Conservation (phyloP, 768 basidiomycete genomes). For the Steccherinum ochraceum region DNA sequence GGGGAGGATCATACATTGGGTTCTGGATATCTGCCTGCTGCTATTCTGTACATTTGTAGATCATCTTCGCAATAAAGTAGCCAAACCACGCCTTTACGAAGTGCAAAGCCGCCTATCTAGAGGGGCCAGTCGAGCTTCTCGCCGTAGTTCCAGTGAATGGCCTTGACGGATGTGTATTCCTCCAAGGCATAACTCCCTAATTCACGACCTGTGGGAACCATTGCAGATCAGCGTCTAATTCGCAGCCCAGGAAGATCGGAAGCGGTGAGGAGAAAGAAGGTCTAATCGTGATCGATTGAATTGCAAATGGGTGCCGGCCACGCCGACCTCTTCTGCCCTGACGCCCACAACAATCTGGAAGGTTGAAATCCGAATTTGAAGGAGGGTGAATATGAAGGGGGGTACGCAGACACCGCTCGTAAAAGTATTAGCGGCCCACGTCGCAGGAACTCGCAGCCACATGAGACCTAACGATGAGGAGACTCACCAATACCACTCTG, state of each 20-base stretch:
- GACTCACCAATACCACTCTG: slow-evolving; percentile 77
- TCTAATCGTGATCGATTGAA: not conserved
- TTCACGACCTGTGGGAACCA: slow-evolving; percentile 61
- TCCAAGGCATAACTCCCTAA: slow-evolving; percentile 81
- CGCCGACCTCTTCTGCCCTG: not conserved
- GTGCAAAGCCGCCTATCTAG: not conserved
- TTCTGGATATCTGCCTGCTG: too few species aligned
- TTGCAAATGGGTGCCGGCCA: not conserved
- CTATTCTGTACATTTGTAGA: not conserved
- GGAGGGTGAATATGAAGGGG: too few species aligned
- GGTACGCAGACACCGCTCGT: too few species aligned
- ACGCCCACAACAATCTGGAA: too few species aligned
- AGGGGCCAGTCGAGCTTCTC: slow-evolving; percentile 77
- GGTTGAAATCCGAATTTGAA: too few species aligned
- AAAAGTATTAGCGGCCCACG: too few species aligned
- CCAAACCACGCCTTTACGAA: not conserved
- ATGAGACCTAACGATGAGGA: too few species aligned
- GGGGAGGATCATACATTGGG: too few species aligned
- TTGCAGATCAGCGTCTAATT: slow-evolving; percentile 1
- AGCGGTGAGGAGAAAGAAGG: not conserved
- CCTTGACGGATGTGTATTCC: slow-evolving; percentile 79
- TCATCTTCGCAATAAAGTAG: not conserved
- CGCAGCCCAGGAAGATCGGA: not conserved
- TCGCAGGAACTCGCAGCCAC: too few species aligned
- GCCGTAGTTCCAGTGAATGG: slow-evolving; percentile 85